Percentiles rank a stretch among this genome's conserved stretches.
Evolutionary conservation across 1,284 basidiomycete species (phyloP).

Genomic region (Cryptococcus sp.): DNA sequence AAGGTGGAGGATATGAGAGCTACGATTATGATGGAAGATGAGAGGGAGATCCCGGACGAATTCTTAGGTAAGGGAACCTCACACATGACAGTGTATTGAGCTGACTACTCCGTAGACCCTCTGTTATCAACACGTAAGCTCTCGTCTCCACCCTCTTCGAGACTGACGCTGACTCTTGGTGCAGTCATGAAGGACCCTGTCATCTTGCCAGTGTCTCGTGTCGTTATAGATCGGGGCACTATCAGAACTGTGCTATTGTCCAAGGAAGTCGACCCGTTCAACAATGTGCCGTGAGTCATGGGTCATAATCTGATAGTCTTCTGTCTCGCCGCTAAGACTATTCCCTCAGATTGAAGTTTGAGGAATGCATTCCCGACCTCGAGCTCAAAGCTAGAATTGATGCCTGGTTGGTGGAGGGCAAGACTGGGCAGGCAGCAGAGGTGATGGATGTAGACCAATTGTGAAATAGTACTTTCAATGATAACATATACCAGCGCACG

Average conservation of each 20-base stretch:
- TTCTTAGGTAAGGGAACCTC: slow-evolving; percentile 69
- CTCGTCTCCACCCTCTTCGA: not conserved
- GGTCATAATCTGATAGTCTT: not conserved
- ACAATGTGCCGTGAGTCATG: slow-evolving; percentile 64
- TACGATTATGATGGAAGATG: slow-evolving; percentile 77
- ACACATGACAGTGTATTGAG: not conserved
- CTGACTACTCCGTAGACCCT: slow-evolving; percentile 22
- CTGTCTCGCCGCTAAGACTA: slow-evolving; percentile 3
- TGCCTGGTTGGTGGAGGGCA: slow-evolving; percentile 62
- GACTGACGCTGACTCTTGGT: slow-evolving; percentile 11
- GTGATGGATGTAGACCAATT: slow-evolving; percentile 50
- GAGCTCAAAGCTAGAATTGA: slow-evolving; percentile 68
- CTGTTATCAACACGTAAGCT: slow-evolving; percentile 37
- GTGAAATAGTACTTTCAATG: slow-evolving; percentile 6
- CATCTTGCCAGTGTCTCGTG: slow-evolving; percentile 77
- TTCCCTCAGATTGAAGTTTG: slow-evolving; percentile 62
- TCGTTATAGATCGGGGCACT: slow-evolving; percentile 83
- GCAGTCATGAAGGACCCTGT: slow-evolving; percentile 98
- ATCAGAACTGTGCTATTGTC: slow-evolving; percentile 95
- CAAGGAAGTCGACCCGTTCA: slow-evolving; percentile 89
- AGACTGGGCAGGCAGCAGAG: slow-evolving; percentile 24
- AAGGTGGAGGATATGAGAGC: slow-evolving; percentile 83
- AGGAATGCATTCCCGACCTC: slow-evolving; percentile 73
- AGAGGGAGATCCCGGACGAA: slow-evolving; percentile 94
- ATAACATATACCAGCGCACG: not conserved